Percentiles rank a stretch among this genome's conserved stretches.
phyloP scores from a whole-genome alignment of 768 basidiomycete genomes.

The Leccinum disarticulatum region DNA sequence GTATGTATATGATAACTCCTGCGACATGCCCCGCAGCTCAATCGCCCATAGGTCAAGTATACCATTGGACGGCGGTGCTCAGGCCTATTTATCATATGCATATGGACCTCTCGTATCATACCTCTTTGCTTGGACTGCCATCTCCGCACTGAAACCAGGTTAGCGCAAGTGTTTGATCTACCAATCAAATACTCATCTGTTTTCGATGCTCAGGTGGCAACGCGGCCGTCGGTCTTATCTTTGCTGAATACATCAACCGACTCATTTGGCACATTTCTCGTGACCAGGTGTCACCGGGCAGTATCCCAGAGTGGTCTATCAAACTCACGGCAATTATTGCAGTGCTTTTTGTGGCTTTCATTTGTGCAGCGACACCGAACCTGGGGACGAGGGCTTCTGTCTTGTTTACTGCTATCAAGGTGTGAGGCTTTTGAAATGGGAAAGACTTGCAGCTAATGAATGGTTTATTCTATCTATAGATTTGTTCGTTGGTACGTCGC shows the following conservation, averaged over 20 bases:
- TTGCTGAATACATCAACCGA: constrained; percentile 90
- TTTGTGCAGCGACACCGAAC: constrained; percentile 77
- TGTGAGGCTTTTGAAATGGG: constrained; percentile 28
- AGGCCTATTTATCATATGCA: constrained; percentile 86
- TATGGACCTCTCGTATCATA: constrained; percentile 88
- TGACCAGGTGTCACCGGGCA: constrained; percentile 68
- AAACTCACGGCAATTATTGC: constrained; percentile 81
- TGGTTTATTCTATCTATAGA: constrained; percentile 33
- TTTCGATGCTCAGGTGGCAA: constrained; percentile 50
- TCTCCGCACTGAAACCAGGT: constrained; percentile 86
- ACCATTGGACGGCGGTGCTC: constrained; percentile 50
- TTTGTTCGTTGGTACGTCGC: constrained; percentile 61
- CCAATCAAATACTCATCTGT: neutral
- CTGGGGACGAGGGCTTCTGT: constrained; percentile 81
- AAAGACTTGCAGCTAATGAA: constrained; percentile 2
- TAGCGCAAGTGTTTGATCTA: constrained; percentile 12
- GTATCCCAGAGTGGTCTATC: constrained; percentile 88
- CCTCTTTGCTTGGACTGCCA: constrained; percentile 93
- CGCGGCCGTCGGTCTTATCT: constrained; percentile 87
- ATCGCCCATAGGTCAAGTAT: constrained; percentile 30
- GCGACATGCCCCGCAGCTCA: neutral
- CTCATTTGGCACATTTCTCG: constrained; percentile 78
- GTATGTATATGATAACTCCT: constrained; percentile 38
- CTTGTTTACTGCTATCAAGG: constrained; percentile 88
- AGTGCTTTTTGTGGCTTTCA: constrained; percentile 65